Conservation (phyloP, 1,139 yeast species). For the Magnusiomyces fungicola region DNA sequence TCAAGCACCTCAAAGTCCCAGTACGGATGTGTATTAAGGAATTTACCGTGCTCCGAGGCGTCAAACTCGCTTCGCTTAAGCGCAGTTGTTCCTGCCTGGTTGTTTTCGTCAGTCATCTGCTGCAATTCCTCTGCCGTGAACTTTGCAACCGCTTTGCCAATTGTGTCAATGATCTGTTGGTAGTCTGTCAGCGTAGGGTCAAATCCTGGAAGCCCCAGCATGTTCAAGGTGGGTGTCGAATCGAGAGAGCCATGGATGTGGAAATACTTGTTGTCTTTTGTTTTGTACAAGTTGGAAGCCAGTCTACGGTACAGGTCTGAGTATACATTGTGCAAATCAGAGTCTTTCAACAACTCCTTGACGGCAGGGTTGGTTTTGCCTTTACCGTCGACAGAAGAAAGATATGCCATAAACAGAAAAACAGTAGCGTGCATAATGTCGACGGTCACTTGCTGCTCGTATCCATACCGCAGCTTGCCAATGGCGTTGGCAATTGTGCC, state of each 20-base stretch:
- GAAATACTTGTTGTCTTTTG: slow-evolving; percentile 31
- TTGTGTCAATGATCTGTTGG: slow-evolving; percentile 25
- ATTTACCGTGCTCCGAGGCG: slow-evolving; percentile 30
- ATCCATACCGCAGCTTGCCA: slow-evolving; percentile 25
- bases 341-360: slow-evolving; percentile 23
- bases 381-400: slow-evolving; percentile 30
- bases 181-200: slow-evolving; percentile 27
- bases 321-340: slow-evolving; percentile 31
- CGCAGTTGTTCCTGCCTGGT: slow-evolving; percentile 33
- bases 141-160: slow-evolving; percentile 27
- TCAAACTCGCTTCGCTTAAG: slow-evolving; percentile 29
- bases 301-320: slow-evolving; percentile 31
- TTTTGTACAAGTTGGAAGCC: slow-evolving; percentile 33
- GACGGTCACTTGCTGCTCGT: slow-evolving; percentile 19
- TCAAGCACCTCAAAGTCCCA: slow-evolving; percentile 28
- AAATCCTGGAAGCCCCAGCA: slow-evolving; percentile 33
- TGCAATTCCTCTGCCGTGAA: slow-evolving; percentile 28
- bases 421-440: slow-evolving; percentile 31
- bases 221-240: slow-evolving; percentile 31
- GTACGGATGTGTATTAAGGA: slow-evolving; percentile 23
- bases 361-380: slow-evolving; percentile 28
- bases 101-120: slow-evolving; percentile 19
- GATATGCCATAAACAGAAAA: slow-evolving; percentile 31
- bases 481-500: slow-evolving; percentile 28
- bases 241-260: slow-evolving; percentile 36